phyloP scores from a whole-genome alignment of 495 filamentous ascomycete species.

The Daldinia decipiens region DNA sequence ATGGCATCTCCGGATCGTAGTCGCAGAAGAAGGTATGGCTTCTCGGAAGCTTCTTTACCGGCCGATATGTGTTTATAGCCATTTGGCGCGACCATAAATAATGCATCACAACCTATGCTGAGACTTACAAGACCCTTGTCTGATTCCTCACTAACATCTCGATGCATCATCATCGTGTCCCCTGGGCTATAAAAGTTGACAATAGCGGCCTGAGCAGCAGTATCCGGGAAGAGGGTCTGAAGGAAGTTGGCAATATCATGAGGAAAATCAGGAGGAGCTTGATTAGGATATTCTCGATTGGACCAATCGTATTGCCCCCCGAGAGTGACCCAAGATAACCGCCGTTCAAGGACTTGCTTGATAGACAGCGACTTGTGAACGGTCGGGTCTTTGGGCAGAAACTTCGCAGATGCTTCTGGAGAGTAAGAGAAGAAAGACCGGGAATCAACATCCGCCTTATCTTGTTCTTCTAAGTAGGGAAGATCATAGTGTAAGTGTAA shows the following conservation, averaged over 20 bases:
- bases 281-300: slow-evolving; percentile 76
- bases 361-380: slow-evolving; percentile 76
- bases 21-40: slow-evolving; percentile 68
- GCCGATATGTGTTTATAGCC: slow-evolving; percentile 39
- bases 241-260: slow-evolving; percentile 73
- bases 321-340: slow-evolving; percentile 90
- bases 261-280: slow-evolving; percentile 76
- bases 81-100: slow-evolving; percentile 74
- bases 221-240: slow-evolving; percentile 72
- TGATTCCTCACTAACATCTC: slow-evolving; percentile 86
- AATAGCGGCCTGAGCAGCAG: slow-evolving; percentile 85
- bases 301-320: slow-evolving; percentile 98
- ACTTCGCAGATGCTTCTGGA: slow-evolving; percentile 48
- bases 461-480: slow-evolving; percentile 65
- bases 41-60: slow-evolving; percentile 29
- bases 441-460: slow-evolving; percentile 14
- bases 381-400: slow-evolving; percentile 73
- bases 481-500: slow-evolving; percentile 84
- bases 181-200: slow-evolving; percentile 89
- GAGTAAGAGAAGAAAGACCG: slow-evolving; percentile 60
- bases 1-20: slow-evolving; percentile 83
- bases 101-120: slow-evolving; percentile 85
- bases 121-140: slow-evolving; percentile 81
- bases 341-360: slow-evolving; percentile 72
- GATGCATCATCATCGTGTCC: slow-evolving; percentile 87